A percentile compares a stretch with the other conserved stretches of the same genome.
phyloP scores from a whole-genome alignment of 805 yeast genomes.

The Wickerhamiella cacticola region DNA sequence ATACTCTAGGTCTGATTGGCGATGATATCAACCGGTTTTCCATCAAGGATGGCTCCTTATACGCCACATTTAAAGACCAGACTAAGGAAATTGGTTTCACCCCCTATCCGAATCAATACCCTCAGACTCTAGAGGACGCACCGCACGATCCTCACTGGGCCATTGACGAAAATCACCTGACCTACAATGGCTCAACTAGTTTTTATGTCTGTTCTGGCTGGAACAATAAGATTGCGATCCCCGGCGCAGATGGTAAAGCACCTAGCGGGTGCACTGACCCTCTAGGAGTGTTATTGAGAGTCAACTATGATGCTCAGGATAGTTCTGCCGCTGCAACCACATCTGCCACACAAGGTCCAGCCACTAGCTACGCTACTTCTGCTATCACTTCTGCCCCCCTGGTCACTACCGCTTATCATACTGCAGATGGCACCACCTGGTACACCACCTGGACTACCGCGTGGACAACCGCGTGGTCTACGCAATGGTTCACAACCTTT shows the following conservation, averaged over 20 bases:
- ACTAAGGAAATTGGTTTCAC: background rate
- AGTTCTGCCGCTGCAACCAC: background rate
- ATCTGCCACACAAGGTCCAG: background rate
- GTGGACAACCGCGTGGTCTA: background rate
- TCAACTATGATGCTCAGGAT: background rate
- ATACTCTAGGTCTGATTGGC: background rate
- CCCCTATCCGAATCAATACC: background rate
- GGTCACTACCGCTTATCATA: background rate
- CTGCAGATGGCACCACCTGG: background rate
- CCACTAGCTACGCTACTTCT: background rate
- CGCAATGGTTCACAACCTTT: background rate
- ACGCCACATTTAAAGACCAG: background rate
- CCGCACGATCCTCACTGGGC: slow-evolving; percentile 1
- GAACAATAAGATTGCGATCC: background rate
- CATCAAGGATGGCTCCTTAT: background rate
- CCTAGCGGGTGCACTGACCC: slow-evolving; percentile 1
- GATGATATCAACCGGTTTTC: background rate
- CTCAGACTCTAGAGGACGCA: background rate
- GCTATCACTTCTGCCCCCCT: slow-evolving; percentile 1
- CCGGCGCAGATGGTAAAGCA: background rate
- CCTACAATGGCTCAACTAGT: background rate
- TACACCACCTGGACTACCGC: slow-evolving; percentile 1
- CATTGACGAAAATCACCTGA: background rate
- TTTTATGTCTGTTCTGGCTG: background rate
- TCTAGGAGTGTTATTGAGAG: slow-evolving; percentile 2